Evolutionary conservation across 441 rosid species (phyloP).

Genomic region (Populus hybrid): DNA sequence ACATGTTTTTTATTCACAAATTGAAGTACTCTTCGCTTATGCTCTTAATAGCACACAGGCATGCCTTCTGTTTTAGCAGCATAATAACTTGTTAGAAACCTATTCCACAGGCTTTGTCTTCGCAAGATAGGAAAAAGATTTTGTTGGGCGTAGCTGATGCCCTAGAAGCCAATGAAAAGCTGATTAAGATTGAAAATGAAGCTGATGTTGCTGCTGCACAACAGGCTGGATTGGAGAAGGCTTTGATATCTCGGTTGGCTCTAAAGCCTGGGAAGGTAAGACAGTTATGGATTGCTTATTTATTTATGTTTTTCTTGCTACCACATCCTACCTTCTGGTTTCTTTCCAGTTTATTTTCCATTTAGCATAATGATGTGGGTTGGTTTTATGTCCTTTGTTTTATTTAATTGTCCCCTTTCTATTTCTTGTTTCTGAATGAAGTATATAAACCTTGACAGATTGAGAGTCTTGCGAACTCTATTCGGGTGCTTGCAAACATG

Average conservation of each 20-base stretch:
- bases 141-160: constrained; percentile 82
- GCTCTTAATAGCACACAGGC: background rate
- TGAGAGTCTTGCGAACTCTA: constrained; percentile 67
- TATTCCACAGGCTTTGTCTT: constrained; percentile 72
- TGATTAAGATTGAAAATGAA: constrained; percentile 69
- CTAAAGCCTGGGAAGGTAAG: constrained; percentile 92
- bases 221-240: constrained; percentile 70
- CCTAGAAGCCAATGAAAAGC: constrained; percentile 71
- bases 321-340: background rate
- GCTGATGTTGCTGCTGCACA: constrained; percentile 84
- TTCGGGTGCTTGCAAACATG: constrained; percentile 93
- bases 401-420: background rate
- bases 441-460: constrained; percentile 48
- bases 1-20: constrained; percentile 8
- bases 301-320: constrained; percentile 3
- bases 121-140: constrained; percentile 68
- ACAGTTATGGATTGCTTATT: background rate
- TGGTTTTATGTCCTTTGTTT: background rate
- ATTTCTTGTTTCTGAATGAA: constrained; percentile 14
- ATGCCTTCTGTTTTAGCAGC: background rate
- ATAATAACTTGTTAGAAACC: constrained; percentile 16
- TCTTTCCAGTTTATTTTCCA: background rate
- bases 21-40: background rate
- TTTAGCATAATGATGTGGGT: background rate
- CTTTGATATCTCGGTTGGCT: constrained; percentile 79